Evolutionary conservation across 2,329 filamentous ascomycete genomes (phyloP).

Genomic region (Aspergillus novofumigatus): DNA sequence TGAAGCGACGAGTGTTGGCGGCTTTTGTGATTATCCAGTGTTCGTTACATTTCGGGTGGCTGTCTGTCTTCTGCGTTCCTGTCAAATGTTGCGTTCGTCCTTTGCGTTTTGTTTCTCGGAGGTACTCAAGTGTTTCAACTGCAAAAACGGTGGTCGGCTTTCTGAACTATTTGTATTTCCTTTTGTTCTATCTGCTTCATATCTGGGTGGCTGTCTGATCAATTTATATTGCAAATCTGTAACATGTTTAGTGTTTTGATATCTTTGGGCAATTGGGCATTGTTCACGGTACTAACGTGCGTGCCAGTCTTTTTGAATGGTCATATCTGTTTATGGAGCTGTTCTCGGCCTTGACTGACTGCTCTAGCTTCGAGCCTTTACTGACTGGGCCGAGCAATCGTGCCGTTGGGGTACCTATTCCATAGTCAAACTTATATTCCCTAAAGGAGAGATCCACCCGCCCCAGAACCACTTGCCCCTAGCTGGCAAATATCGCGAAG

Average conservation of each 20-base stretch:
- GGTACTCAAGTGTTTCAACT: not conserved
- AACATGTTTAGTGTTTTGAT: slow-evolving; percentile 4
- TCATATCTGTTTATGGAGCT: not conserved
- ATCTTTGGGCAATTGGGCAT: slow-evolving; percentile 1
- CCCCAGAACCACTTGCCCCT: too few species aligned
- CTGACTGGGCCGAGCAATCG: too few species aligned
- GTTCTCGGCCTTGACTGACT: not conserved
- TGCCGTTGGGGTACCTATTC: too few species aligned
- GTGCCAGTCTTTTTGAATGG: not conserved
- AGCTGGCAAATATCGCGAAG: too few species aligned
- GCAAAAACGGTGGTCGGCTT: slow-evolving; percentile 11
- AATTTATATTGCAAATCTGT: slow-evolving; percentile 13
- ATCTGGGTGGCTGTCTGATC: slow-evolving; percentile 41
- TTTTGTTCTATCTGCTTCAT: slow-evolving; percentile 14
- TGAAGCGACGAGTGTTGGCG: not conserved
- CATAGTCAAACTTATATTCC: too few species aligned
- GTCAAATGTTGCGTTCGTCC: not conserved
- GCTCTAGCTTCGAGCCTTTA: too few species aligned
- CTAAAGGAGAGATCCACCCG: too few species aligned
- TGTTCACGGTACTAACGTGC: slow-evolving; percentile 5
- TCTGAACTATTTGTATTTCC: slow-evolving; percentile 4
- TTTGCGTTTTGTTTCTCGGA: slow-evolving; percentile 2
- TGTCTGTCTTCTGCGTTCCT: slow-evolving; percentile 17
- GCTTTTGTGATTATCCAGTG: slow-evolving; percentile 5
- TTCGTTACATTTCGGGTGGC: slow-evolving; percentile 24